Evolutionary conservation across 148 eudicot genomes (phyloP).

Genomic region (Gaultheria prostrata): DNA sequence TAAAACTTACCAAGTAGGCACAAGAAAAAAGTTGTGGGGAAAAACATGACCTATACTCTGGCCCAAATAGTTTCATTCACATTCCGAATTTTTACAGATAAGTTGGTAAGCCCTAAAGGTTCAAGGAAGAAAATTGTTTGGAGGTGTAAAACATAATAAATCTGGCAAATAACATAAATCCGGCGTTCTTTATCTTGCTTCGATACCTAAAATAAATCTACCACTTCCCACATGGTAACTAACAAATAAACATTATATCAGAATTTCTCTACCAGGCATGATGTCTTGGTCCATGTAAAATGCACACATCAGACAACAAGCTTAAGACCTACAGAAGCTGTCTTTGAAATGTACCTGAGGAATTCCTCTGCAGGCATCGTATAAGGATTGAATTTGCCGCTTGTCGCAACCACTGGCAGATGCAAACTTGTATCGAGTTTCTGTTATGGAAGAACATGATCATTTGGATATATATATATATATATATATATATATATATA

Average conservation of each 20-base stretch:
- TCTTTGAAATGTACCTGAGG: slow-evolving; percentile 41
- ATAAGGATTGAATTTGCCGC: slow-evolving; percentile 41
- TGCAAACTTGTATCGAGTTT: slow-evolving; percentile 48
- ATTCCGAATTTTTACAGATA: background rate
- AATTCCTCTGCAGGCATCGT: slow-evolving; percentile 58
- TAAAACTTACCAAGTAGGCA: background rate
- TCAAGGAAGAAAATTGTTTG: background rate
- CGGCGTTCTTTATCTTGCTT: background rate
- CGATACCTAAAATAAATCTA: background rate
- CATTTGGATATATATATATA: background rate
- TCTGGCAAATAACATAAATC: background rate
- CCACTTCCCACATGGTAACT: background rate
- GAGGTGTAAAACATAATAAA: background rate
- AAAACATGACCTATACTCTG: background rate
- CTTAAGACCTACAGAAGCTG: background rate
- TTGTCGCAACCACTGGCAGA: slow-evolving; percentile 52
- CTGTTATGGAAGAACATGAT: slow-evolving; percentile 25
- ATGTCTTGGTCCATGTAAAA: background rate
- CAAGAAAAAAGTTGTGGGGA: background rate
- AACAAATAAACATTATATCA: background rate
- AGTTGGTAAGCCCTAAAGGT: background rate
- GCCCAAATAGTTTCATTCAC: background rate
- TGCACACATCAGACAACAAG: background rate
- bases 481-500: background rate
- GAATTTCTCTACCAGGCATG: background rate